phyloP scores from a whole-genome alignment of 2,329 filamentous ascomycete species.

The Exophiala sp. region DNA sequence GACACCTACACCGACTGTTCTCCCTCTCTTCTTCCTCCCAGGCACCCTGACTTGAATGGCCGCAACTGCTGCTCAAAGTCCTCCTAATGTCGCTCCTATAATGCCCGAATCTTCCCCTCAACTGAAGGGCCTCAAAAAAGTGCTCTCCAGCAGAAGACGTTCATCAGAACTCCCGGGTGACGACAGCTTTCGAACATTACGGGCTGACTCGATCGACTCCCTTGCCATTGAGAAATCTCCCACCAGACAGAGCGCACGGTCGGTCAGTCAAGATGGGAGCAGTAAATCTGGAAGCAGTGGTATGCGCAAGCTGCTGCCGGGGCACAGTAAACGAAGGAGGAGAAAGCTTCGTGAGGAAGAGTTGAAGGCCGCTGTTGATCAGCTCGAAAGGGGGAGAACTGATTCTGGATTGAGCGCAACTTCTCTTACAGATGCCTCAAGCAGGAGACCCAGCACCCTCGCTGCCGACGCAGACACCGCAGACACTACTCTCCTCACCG shows the following conservation, averaged over 20 bases:
- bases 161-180: constrained; percentile 27
- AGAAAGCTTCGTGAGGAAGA: constrained; percentile 31
- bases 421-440: constrained; percentile 7
- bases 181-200: constrained; percentile 32
- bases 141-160: constrained; percentile 35
- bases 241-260: constrained; percentile 35
- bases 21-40: background rate
- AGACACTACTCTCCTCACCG: constrained; percentile 25
- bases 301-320: constrained; percentile 48
- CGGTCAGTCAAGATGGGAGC: constrained; percentile 36
- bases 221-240: constrained; percentile 32
- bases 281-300: constrained; percentile 40
- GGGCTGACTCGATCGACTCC: constrained; percentile 35
- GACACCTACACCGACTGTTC: constrained; percentile 1
- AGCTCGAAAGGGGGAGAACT: constrained; percentile 21
- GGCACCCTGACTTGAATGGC: constrained; percentile 19
- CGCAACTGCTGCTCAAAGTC: constrained; percentile 16
- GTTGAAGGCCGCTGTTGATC: constrained; percentile 19
- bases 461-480: constrained; percentile 18
- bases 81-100: constrained; percentile 22
- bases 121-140: constrained; percentile 36
- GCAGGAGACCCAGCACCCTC: constrained; percentile 19
- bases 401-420: constrained; percentile 3
- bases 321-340: constrained; percentile 42
- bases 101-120: constrained; percentile 29